Conservation (phyloP, 2,329 filamentous ascomycete species). For the Trichoderma gracile region DNA sequence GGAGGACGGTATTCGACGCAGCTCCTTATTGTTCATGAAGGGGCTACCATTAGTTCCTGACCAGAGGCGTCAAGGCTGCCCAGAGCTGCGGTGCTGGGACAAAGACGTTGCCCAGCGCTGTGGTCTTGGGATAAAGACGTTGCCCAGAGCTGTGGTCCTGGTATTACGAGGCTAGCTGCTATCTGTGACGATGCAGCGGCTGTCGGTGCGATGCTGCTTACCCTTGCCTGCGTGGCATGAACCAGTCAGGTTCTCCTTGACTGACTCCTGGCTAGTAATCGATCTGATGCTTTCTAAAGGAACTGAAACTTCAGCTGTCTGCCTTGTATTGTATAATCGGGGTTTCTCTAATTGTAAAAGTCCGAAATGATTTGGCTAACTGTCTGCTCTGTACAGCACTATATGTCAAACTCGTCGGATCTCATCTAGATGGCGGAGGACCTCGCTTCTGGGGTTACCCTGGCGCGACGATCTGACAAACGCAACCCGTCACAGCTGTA, state of each 20-base stretch:
- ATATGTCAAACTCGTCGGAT: not conserved
- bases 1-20: not conserved
- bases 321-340: too few relatives aligned
- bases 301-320: too few relatives aligned
- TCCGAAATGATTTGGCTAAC: not conserved
- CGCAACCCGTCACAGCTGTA: not conserved
- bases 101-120: not conserved
- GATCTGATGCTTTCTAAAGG: too few relatives aligned
- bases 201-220: not conserved
- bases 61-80: conserved; percentile 17
- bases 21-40: not conserved
- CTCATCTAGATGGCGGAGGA: not conserved
- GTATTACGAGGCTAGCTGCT: not conserved
- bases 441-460: not conserved
- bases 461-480: not conserved
- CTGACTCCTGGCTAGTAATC: not conserved
- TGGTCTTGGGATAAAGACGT: not conserved
- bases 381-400: not conserved
- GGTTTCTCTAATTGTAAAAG: too few relatives aligned
- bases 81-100: too few relatives aligned
- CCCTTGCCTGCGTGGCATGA: not conserved
- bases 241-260: not conserved
- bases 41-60: conserved; percentile 17
- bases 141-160: not conserved
- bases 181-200: not conserved